phyloP scores from a whole-genome alignment of 2,329 filamentous ascomycete genomes.

The Fusarium stilboides region DNA sequence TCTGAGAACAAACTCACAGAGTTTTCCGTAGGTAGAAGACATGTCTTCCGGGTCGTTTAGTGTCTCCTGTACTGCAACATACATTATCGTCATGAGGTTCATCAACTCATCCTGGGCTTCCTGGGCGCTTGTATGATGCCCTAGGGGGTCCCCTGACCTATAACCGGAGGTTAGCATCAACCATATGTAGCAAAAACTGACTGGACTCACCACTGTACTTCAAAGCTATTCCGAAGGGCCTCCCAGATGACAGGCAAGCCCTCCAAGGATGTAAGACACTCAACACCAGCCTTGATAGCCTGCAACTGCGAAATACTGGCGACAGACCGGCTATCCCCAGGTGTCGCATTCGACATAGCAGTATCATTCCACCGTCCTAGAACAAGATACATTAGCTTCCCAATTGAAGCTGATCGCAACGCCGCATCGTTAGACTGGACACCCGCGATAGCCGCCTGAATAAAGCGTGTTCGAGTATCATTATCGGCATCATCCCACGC shows the following conservation, averaged over 20 bases:
- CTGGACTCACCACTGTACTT: conserved; percentile 65
- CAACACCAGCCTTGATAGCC: conserved; percentile 70
- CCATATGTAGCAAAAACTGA: neutral
- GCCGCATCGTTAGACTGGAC: conserved; percentile 63
- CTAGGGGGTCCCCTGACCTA: conserved; percentile 63
- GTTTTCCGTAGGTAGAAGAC: conserved; percentile 61
- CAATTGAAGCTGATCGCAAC: conserved; percentile 67
- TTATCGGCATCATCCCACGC: conserved; percentile 78
- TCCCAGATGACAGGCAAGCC: conserved; percentile 68
- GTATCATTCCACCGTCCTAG: conserved; percentile 81
- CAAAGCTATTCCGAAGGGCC: conserved; percentile 65
- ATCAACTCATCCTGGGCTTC: conserved; percentile 73
- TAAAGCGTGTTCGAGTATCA: conserved; percentile 70
- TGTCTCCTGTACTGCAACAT: conserved; percentile 71
- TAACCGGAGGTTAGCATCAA: conserved; percentile 49
- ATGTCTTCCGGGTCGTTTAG: conserved; percentile 68
- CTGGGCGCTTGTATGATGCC: conserved; percentile 61
- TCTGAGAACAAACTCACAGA: conserved; percentile 61
- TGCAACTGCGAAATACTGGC: conserved; percentile 71
- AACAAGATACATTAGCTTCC: conserved; percentile 72
- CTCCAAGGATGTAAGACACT: conserved; percentile 65
- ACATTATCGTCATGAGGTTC: conserved; percentile 75
- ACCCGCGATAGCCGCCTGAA: conserved; percentile 66
- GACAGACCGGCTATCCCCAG: conserved; percentile 62
- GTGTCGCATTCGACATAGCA: conserved; percentile 64